Percentiles rank a stretch among this genome's conserved stretches.
These are phyloP conservation scores for Tylopilus subfusipes DNA, from an alignment of 768 basidiomycete species.

Conservation along the genomic window DNA sequence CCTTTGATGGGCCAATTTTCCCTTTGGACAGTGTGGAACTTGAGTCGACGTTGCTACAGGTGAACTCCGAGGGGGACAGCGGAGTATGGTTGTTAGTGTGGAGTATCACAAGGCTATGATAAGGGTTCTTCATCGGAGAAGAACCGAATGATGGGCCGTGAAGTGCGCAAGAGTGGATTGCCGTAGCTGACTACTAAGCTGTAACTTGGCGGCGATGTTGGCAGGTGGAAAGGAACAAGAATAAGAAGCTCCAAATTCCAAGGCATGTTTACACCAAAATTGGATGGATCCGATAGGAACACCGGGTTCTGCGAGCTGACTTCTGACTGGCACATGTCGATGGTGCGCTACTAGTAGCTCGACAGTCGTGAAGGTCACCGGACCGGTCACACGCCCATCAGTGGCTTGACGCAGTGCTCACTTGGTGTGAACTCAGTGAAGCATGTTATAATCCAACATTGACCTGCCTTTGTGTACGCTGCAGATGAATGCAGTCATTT, in stretches of 20 bases:
- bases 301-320: neutral
- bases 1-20: constrained; percentile 20
- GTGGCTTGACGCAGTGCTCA: neutral
- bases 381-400: no score
- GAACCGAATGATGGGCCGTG: neutral
- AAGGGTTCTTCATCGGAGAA: neutral
- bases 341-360: neutral
- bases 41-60: constrained; percentile 19
- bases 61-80: neutral
- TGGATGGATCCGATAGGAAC: neutral
- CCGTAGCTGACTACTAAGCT: no score
- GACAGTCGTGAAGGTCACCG: neutral
- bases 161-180: neutral
- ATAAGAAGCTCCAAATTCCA: neutral
- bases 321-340: neutral
- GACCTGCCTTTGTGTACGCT: neutral
- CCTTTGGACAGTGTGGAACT: constrained; percentile 32
- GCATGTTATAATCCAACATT: neutral
- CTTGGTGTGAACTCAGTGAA: neutral
- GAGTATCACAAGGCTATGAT: constrained; percentile 18
- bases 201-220: no score
- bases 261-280: neutral
- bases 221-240: no score
- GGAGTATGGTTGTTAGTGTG: constrained; percentile 13
- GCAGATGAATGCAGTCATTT: neutral